Base-by-base conservation (phyloP, 306 rosid species). In the Ammopiptanthus mongolicus region DNA sequence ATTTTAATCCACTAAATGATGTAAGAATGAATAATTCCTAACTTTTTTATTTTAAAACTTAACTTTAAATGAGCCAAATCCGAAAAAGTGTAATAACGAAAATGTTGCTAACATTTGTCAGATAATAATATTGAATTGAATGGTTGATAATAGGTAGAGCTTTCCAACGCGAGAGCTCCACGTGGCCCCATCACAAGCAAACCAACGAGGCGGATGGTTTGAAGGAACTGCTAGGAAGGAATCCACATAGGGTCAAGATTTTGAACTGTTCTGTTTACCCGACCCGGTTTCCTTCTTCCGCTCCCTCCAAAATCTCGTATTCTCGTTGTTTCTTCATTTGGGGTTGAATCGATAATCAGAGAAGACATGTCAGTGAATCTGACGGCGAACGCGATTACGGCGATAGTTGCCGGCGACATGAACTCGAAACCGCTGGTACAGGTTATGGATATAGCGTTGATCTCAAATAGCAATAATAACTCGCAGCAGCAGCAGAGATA, bases 361-460 rank as follows among this genome's bases (percentile, higher is more conserved):
- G 23, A 9, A 18, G 71, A 5, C 3, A 95, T 95, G 99, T 67
- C 97, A 78, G 87, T 90, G 86, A 87, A 90, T 66, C 96, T 95
- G 10, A 87, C 99, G 31, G 84, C 96, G 29, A 87, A 92, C 82
- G 96, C 98, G 46, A 89, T 95, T 70, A 34, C 91, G 46, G 74
- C 87, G 47, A 86, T 96, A 22, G 23, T 81, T 15, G 77, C 68
- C 46, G 99, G 99, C 62, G 98, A 92, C 73, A 74, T 86, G 47
- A 81, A 96, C 86, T 69, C 88, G 55, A 96, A 87, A 88, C 99
- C 97, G 2, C 78, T 96, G 52, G 84, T 96, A 22, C 99, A 96
- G 90, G 86, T 96, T 58, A 37, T 85, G 31, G 98, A 92, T 23
- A 78, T 90, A 59, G 63, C 85, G 78, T 73, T 81, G 73, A 47